These are phyloP conservation scores for Mycena belliarum DNA, from an alignment of 768 basidiomycete species.

Conservation along the genomic window DNA sequence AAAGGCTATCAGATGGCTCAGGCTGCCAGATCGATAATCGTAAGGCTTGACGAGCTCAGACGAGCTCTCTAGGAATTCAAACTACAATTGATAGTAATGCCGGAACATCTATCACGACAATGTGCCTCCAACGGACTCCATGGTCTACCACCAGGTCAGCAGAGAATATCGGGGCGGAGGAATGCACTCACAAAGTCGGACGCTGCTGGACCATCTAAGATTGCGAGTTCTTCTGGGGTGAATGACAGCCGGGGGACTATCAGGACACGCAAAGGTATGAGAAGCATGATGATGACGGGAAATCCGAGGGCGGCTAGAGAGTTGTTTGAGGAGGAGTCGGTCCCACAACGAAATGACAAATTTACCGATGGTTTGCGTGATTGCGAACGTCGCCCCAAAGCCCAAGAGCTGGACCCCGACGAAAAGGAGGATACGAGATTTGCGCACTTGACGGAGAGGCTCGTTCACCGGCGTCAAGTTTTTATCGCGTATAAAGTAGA, in stretches of 20 bases:
- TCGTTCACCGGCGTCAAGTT: constrained; percentile 60
- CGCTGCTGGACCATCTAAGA: constrained; percentile 90
- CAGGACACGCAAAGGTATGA: constrained; percentile 74
- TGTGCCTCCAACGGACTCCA: constrained; percentile 38
- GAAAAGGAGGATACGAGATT: constrained; percentile 72
- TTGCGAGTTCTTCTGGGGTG: constrained; percentile 71
- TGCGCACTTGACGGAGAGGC: constrained; percentile 76
- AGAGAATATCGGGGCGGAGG: constrained; percentile 29
- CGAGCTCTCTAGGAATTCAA: too few species aligned
- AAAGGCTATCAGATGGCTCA: too few species aligned
- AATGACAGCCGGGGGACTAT: constrained; percentile 79
- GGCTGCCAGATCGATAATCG: too few species aligned
- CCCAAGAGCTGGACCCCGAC: constrained; percentile 74
- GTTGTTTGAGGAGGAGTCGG: constrained; percentile 2
- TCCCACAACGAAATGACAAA: not conserved
- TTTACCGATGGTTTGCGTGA: constrained; percentile 86
- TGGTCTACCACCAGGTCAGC: constrained; percentile 26
- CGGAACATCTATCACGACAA: constrained; percentile 5
- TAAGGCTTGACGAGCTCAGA: too few species aligned
- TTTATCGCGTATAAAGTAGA: constrained; percentile 78
- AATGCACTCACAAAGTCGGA: constrained; percentile 71
- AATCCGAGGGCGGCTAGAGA: constrained; percentile 89
- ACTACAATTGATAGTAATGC: too few species aligned
- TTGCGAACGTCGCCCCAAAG: constrained; percentile 87
- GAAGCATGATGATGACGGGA: constrained; percentile 81